Conservation (phyloP, 176 grass and related monocot genomes). For the Juncus effusus region DNA sequence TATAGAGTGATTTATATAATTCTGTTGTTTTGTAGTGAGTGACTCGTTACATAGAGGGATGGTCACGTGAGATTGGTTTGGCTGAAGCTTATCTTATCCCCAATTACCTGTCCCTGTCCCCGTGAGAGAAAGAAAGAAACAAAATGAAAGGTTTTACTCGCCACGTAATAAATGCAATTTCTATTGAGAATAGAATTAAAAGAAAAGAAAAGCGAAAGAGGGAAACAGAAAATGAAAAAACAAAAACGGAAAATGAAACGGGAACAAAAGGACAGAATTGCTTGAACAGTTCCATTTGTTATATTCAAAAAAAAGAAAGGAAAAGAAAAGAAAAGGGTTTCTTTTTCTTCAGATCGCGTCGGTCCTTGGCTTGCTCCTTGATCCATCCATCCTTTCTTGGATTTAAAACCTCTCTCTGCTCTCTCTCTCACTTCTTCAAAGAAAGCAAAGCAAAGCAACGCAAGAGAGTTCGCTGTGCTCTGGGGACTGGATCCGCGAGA, state of each 20-base stretch:
- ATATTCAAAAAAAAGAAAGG: neutral
- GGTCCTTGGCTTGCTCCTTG: neutral
- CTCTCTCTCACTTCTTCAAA: constrained; percentile 15
- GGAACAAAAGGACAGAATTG: neutral
- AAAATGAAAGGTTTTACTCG: neutral
- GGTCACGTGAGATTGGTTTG: neutral
- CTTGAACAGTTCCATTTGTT: constrained; percentile 16
- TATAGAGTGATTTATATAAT: neutral
- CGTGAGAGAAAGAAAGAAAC: neutral
- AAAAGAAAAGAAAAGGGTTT: constrained; percentile 17
- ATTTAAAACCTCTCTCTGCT: constrained; percentile 18
- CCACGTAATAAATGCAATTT: neutral
- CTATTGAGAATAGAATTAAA: neutral
- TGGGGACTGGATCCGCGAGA: neutral
- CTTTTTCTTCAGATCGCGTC: constrained; percentile 23
- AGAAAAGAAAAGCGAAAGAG: neutral
- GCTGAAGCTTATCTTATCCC: neutral
- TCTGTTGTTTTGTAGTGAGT: neutral
- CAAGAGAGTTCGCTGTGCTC: neutral
- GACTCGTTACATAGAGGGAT: neutral
- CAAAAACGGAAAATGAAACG: constrained; percentile 3
- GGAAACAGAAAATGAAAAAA: neutral
- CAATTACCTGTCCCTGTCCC: neutral
- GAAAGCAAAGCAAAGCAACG: constrained; percentile 17
- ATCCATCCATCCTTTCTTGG: neutral